A percentile compares a stretch with the other conserved stretches of the same genome.
Conservation (phyloP, 2,329 filamentous ascomycete genomes). For the Cytospora piceae region DNA sequence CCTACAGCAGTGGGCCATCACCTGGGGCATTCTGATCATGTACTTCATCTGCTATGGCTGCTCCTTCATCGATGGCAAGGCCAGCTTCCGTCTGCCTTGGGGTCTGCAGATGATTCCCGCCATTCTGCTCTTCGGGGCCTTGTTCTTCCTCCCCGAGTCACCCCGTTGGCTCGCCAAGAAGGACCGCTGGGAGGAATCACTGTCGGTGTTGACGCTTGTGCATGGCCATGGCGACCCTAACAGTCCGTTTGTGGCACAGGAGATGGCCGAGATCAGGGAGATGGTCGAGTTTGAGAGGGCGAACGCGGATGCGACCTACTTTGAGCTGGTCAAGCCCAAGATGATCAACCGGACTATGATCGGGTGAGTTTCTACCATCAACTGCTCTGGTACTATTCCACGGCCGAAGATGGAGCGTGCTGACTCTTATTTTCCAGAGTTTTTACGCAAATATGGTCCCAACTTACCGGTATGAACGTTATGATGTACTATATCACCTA, state of each 20-base stretch:
- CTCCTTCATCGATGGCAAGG: slow-evolving; percentile 44
- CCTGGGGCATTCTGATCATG: slow-evolving; percentile 53
- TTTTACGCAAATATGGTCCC: slow-evolving; percentile 76
- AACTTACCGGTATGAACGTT: slow-evolving; percentile 73
- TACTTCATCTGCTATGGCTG: slow-evolving; percentile 54
- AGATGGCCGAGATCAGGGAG: slow-evolving; percentile 73
- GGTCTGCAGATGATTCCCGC: slow-evolving; percentile 52
- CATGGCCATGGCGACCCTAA: slow-evolving; percentile 68
- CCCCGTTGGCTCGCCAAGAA: slow-evolving; percentile 56
- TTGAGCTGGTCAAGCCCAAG: slow-evolving; percentile 72
- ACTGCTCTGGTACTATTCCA: neutral
- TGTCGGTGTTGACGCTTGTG: slow-evolving; percentile 55
- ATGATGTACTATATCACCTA: slow-evolving; percentile 74
- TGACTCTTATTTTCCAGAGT: slow-evolving; percentile 39
- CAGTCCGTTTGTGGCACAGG: slow-evolving; percentile 67
- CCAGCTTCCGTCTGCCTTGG: slow-evolving; percentile 56
- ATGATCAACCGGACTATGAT: slow-evolving; percentile 76
- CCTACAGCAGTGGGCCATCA: slow-evolving; percentile 51
- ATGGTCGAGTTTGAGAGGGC: slow-evolving; percentile 74
- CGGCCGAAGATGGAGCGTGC: neutral
- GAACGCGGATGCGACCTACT: slow-evolving; percentile 70
- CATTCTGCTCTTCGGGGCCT: slow-evolving; percentile 45
- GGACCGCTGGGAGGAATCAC: slow-evolving; percentile 50
- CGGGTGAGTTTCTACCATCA: slow-evolving; percentile 43
- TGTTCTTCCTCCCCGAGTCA: slow-evolving; percentile 52